These are phyloP conservation scores for Inga leiocalycina DNA, from an alignment of 306 rosid genomes.

Conservation along the genomic window DNA sequence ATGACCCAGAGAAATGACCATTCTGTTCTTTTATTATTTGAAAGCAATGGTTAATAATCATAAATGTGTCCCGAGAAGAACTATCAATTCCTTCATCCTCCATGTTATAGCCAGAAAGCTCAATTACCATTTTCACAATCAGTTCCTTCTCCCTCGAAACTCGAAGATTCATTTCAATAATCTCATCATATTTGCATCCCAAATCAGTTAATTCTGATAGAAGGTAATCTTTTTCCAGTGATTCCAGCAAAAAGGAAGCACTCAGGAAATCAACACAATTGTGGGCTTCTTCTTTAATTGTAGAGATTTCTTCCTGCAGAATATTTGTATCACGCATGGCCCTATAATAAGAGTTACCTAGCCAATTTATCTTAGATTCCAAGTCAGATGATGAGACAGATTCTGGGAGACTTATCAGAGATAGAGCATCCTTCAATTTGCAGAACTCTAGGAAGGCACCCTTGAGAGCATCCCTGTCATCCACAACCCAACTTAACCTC, in stretches of 20 bases:
- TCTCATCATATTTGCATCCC: slow-evolving; percentile 51
- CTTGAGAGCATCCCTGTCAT: slow-evolving; percentile 63
- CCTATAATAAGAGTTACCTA: slow-evolving; percentile 60
- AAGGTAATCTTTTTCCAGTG: slow-evolving; percentile 71
- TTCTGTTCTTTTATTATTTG: slow-evolving; percentile 58
- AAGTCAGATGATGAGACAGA: slow-evolving; percentile 63
- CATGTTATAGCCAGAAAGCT: slow-evolving; percentile 59
- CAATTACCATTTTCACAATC: slow-evolving; percentile 62
- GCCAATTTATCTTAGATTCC: slow-evolving; percentile 76
- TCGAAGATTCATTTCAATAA: slow-evolving; percentile 55
- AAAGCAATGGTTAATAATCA: slow-evolving; percentile 56
- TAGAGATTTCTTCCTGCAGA: slow-evolving; percentile 62
- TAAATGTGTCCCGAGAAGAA: slow-evolving; percentile 41
- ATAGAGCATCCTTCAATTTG: slow-evolving; percentile 59
- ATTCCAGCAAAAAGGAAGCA: slow-evolving; percentile 57
- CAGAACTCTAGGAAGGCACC: slow-evolving; percentile 56
- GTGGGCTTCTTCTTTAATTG: slow-evolving; percentile 58
- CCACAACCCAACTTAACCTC: slow-evolving; percentile 74
- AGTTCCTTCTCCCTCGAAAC: slow-evolving; percentile 62
- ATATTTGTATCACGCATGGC: slow-evolving; percentile 46
- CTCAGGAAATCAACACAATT: slow-evolving; percentile 60
- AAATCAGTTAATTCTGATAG: slow-evolving; percentile 68
- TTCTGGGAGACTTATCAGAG: slow-evolving; percentile 67
- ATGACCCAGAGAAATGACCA: slow-evolving; percentile 40
- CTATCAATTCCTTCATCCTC: slow-evolving; percentile 55